A percentile compares a stretch with the other conserved stretches of the same genome.
phyloP scores from a whole-genome alignment of 495 filamentous ascomycete species.

The Penicillium lagena region DNA sequence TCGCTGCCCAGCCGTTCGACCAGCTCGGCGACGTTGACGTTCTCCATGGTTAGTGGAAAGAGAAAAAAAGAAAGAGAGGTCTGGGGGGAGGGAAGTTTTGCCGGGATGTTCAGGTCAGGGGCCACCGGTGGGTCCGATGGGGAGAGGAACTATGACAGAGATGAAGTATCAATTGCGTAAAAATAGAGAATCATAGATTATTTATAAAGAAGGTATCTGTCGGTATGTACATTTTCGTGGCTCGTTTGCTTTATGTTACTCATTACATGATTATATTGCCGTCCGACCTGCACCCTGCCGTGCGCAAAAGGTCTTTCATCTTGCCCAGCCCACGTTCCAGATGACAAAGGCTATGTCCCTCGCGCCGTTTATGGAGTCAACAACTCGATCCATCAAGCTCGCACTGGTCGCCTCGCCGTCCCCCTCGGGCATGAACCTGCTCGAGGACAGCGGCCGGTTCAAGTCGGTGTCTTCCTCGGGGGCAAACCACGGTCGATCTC shows the following conservation, averaged over 20 bases:
- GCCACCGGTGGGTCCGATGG: no score
- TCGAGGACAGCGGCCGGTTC: slow-evolving; percentile 54
- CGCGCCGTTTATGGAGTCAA: slow-evolving; percentile 94
- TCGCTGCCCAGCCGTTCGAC: slow-evolving; percentile 64
- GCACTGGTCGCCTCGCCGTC: slow-evolving; percentile 54
- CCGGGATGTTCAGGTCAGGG: background rate
- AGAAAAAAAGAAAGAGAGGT: background rate
- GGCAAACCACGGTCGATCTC: slow-evolving; percentile 30
- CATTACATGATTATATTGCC: no score
- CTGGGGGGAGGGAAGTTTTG: background rate
- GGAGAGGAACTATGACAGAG: no score
- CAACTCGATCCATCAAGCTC: slow-evolving; percentile 70
- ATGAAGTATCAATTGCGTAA: no score
- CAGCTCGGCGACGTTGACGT: slow-evolving; percentile 56
- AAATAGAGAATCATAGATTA: no score
- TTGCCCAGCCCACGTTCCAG: slow-evolving; percentile 95
- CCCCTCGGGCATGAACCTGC: slow-evolving; percentile 83
- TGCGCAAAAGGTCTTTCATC: slow-evolving; percentile 32
- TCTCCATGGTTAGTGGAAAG: slow-evolving; percentile 39
- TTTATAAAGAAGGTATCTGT: no score
- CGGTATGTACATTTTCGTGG: no score
- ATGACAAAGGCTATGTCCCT: slow-evolving; percentile 94
- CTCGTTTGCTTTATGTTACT: no score
- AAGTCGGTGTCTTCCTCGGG: slow-evolving; percentile 27
- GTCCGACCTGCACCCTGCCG: no score